Evolutionary conservation across 495 filamentous ascomycete species (phyloP), one percentile per base, ranked within the genome.

Genomic region (Aspergillus conjunctus): DNA sequence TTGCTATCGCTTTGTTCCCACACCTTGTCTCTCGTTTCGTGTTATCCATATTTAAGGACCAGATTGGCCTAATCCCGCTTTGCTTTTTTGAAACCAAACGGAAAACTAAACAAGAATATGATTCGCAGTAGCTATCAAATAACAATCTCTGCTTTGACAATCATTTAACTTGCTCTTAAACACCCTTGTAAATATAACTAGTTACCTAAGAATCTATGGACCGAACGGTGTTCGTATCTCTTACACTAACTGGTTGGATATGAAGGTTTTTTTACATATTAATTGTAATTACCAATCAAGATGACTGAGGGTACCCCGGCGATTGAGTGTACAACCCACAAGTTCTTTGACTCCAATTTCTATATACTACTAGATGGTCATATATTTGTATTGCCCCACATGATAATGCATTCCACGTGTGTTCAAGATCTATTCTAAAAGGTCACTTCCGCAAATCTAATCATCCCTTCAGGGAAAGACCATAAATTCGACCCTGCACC

Each of bases 391-490:
- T 22, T 30, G 22, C 26, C n/a, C 26, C 17, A 22, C 4, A 30
- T 5, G 26, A 26, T 5, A 5, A 26, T 26, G 26, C 26, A 26
- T 26, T 26, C 41, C 4, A 51, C 45, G 2, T 6, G 15, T 14
- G 12, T 4, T 15, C 41, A 14, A 44, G 17, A 20, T 30, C 22
- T 22, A 9, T 17, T 46, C 58, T 69, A 79, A 58, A 78, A 75
- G 10, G 58, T 67, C 46, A 73, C 15, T 22, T 63, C 63, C 8
- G 73, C 73, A 66, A 76, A 77, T 18, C 53, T 67, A 32, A 74
- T 6, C 8, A 12, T 51, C 14, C 61, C 69, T 44, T 31, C 68
- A 61, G 59, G 55, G 53, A 45, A 65, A n/a, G 18, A 66, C 66
- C 54, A 72, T 32, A 34, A 59, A 20, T 14, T 63, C 52, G 61